Conservation (phyloP, 352 stramenopile genomes). For the Globisporangium cystogenes region DNA sequence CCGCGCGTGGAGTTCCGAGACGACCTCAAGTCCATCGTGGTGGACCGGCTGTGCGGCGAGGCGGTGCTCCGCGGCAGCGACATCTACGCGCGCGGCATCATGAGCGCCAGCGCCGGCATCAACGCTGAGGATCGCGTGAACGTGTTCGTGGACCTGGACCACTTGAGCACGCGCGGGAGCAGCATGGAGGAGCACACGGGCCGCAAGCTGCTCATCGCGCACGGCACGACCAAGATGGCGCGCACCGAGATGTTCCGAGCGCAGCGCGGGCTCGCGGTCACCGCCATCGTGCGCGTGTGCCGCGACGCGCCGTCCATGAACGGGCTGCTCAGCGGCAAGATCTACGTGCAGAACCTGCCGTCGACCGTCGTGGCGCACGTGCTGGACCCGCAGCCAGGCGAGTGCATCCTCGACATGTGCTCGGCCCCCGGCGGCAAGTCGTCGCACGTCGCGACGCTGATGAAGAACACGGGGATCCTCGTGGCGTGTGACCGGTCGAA, state of each 20-base stretch:
- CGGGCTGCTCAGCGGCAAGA: conserved; percentile 65
- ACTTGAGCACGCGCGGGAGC: conserved; percentile 66
- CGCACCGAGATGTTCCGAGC: conserved; percentile 78
- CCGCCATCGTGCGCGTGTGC: conserved; percentile 63
- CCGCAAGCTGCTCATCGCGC: conserved; percentile 74
- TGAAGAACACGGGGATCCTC: conserved; percentile 83
- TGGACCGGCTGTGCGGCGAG: conserved; percentile 91
- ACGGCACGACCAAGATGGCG: conserved; percentile 63
- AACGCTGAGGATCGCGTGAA: conserved; percentile 72
- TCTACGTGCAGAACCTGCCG: conserved; percentile 93
- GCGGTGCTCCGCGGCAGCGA: conserved; percentile 91
- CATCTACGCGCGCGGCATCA: conserved; percentile 90
- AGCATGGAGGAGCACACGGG: conserved; percentile 66
- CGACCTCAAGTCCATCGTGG: conserved; percentile 65
- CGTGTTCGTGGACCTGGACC: conserved; percentile 84
- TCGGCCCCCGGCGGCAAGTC: conserved; percentile 92
- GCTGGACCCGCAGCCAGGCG: conserved; percentile 73
- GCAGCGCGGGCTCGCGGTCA: conserved; percentile 55
- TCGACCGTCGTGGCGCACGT: conserved; percentile 89
- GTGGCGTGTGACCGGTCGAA: conserved; percentile 90
- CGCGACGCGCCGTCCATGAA: conserved; percentile 87
- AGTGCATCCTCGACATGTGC: conserved; percentile 94
- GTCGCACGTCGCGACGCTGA: conserved; percentile 89
- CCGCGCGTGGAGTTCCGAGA: conserved; percentile 16
- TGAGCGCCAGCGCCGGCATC: conserved; percentile 87